These are phyloP conservation scores for Erodium moschatum DNA, from an alignment of 441 rosid species.

Conservation along the genomic window DNA sequence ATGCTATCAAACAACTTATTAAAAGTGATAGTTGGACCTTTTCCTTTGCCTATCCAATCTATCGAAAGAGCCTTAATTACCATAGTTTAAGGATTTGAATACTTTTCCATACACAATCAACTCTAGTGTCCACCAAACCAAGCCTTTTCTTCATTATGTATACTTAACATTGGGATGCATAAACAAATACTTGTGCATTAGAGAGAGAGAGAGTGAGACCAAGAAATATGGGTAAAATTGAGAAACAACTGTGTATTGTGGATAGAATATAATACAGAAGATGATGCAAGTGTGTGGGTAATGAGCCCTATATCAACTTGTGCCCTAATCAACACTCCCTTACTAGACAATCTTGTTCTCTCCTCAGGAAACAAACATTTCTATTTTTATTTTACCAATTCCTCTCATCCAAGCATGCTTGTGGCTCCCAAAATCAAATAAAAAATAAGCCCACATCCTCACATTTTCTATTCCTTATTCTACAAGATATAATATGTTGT, in stretches of 20 bases:
- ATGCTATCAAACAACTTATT: too few species aligned
- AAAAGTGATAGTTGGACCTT: too few species aligned
- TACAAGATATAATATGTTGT: background rate
- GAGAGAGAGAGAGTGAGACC: background rate
- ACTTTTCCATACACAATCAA: background rate
- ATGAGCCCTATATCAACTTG: slow-evolving; percentile 36
- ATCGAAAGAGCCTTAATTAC: too few species aligned
- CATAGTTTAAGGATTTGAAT: too few species aligned
- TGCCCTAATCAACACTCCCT: slow-evolving; percentile 45
- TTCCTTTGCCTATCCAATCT: too few species aligned
- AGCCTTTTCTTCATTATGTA: slow-evolving; percentile 6
- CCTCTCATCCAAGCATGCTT: slow-evolving; percentile 23
- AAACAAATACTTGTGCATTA: background rate
- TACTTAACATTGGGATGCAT: background rate
- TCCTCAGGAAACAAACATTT: slow-evolving; percentile 49
- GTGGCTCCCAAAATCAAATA: slow-evolving; percentile 17
- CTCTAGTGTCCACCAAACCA: slow-evolving; percentile 1
- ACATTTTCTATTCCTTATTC: too few species aligned
- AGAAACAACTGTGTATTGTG: slow-evolving; percentile 46
- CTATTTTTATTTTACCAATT: slow-evolving; percentile 30
- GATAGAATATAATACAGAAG: slow-evolving; percentile 38
- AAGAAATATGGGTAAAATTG: background rate
- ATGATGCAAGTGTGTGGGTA: slow-evolving; percentile 28
- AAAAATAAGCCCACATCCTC: too few species aligned
- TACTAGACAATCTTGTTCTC: slow-evolving; percentile 47